Base-by-base conservation (phyloP, 352 stramenopile genomes). In the Nothophytophthora sp. region DNA sequence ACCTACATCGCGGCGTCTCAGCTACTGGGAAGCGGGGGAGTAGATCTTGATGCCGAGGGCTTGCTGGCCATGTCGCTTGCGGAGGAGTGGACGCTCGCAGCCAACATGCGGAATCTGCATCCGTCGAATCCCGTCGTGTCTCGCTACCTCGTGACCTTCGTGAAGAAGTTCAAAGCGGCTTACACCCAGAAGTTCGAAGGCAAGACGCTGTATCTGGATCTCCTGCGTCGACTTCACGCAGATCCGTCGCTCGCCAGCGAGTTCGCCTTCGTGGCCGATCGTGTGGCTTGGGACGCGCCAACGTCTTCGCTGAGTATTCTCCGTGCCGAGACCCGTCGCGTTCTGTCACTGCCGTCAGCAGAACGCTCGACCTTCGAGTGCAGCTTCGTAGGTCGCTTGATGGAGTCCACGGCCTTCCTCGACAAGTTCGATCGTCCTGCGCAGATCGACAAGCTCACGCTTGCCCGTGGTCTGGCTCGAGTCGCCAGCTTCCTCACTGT, bases 151-250 rank as follows among this genome's bases (percentile, higher is more conserved):
- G 68, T 86, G 38, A 85, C 61, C 2, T 88, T 91, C 59, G 83
- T 93, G 16, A 76, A 84, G 46, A 75, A 84, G 49, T 93, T 93
- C 42, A 89, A 93, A 42, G 67, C 71, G 5, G 73, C 76, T 2
- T 89, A 90, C 50, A 81, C 80, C 38, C 71, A 88, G 28, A 90
- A 90, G 37, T 89, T 91, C 42, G 71, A 75, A 27, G 82, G 82
- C 13, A 86, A 86, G 57, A 91, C 76, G 4, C 46, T 88, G 22
- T 93, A 91, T 45, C 57, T 87, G 9, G 75, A 91, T 32, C 56
- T 93, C 7, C 68, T 90, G 2, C 73, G 80, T 19, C 68, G 81
- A 11, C 66, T 93, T 28, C 60, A 87, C 36, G 51, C 70, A 10
- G 81, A 93, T n/a, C 67, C 76, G 0, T 45, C 63, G 45, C 55